Evolutionary conservation across 768 basidiomycete species (phyloP).

Genomic region (Mycena haematopus): DNA sequence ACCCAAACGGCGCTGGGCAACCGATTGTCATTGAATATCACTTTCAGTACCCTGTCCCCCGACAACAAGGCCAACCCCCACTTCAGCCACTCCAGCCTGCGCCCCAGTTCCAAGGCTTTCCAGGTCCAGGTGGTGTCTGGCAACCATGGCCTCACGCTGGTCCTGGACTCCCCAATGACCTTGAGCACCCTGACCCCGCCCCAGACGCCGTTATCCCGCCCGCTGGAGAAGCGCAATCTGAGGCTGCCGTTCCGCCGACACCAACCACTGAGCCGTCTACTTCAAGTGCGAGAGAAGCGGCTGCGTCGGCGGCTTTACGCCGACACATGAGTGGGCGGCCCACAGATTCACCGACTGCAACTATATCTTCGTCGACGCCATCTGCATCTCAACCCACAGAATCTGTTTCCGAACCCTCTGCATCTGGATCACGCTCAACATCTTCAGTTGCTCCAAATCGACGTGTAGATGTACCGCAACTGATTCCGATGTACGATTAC

Average conservation of each 20-base stretch:
- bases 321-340: slow-evolving; percentile 43
- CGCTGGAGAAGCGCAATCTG: slow-evolving; percentile 9
- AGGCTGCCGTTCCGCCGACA: slow-evolving; percentile 4
- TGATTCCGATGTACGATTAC: slow-evolving; percentile 43
- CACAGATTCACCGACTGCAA: slow-evolving; percentile 9
- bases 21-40: slow-evolving; percentile 67
- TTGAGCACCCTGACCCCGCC: background rate
- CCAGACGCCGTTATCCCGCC: slow-evolving; percentile 14
- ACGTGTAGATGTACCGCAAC: slow-evolving; percentile 32
- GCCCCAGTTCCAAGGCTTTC: slow-evolving; percentile 67
- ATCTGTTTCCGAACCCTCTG: background rate
- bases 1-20: slow-evolving; percentile 45
- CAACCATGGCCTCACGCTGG: slow-evolving; percentile 62
- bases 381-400: slow-evolving; percentile 10
- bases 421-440: slow-evolving; percentile 8
- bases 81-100: slow-evolving; percentile 52
- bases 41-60: slow-evolving; percentile 59
- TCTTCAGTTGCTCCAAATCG: slow-evolving; percentile 15
- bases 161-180: slow-evolving; percentile 23
- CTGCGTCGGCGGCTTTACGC: slow-evolving; percentile 71
- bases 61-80: slow-evolving; percentile 41
- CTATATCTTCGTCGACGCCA: slow-evolving; percentile 18
- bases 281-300: slow-evolving; percentile 55
- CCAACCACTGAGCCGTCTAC: slow-evolving; percentile 12
- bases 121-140: slow-evolving; percentile 70